A percentile compares a stretch with the other conserved stretches of the same genome.
Evolutionary conservation across 1,139 yeast species (phyloP).

Genomic region (Sugiyamaella xylanicola): DNA sequence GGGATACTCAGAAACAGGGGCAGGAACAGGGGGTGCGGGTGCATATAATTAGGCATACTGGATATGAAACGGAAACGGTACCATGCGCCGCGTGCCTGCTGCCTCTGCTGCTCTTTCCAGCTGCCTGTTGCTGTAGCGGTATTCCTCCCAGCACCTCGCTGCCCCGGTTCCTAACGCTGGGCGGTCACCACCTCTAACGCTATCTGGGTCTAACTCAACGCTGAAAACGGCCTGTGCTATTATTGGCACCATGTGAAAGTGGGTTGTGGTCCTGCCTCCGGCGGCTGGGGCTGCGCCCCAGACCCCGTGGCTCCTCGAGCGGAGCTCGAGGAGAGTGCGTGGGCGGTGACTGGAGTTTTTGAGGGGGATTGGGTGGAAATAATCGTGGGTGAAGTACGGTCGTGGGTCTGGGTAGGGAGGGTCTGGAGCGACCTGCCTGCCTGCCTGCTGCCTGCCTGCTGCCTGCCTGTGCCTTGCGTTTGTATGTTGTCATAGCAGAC

Average conservation of each 20-base stretch:
- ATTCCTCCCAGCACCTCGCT: too few relatives aligned
- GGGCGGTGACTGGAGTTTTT: neutral
- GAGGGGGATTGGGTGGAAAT: too few relatives aligned
- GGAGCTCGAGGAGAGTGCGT: neutral
- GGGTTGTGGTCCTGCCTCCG: neutral
- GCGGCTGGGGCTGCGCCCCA: constrained; percentile 1
- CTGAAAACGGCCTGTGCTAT: neutral
- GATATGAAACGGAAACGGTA: constrained; percentile 2
- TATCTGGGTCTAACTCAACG: too few relatives aligned
- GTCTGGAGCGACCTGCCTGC: too few relatives aligned
- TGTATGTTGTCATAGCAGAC: too few relatives aligned
- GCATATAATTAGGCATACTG: constrained; percentile 8
- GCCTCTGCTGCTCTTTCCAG: neutral
- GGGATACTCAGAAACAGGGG: constrained; percentile 12
- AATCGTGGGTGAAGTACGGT: too few relatives aligned
- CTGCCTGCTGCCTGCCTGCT: too few relatives aligned
- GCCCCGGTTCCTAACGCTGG: too few relatives aligned
- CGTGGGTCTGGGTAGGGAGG: too few relatives aligned
- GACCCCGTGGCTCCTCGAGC: neutral
- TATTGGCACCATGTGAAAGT: neutral
- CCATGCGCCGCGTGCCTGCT: neutral
- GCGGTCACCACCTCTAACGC: neutral
- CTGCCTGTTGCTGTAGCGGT: neutral
- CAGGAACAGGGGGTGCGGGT: constrained; percentile 1
- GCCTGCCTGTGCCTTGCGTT: too few relatives aligned